These are phyloP conservation scores for Pseudozyma flocculosa DNA, from an alignment of 1,284 basidiomycete species.

Conservation along the genomic window DNA sequence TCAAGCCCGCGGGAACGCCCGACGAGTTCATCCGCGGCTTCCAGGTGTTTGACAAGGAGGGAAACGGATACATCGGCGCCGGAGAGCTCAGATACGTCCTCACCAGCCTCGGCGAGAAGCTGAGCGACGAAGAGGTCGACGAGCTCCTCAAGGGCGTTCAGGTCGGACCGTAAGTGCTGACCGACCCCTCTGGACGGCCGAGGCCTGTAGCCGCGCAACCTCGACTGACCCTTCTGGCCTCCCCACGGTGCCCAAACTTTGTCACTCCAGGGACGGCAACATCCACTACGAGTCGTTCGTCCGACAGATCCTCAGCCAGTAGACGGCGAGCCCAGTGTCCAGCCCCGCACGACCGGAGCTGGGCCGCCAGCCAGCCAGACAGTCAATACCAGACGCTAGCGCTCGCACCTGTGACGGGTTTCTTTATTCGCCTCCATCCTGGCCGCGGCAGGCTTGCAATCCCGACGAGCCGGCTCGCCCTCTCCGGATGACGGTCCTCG, in stretches of 20 bases:
- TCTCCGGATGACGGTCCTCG: too few species aligned
- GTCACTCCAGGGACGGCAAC: conserved; percentile 93
- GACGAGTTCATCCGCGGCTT: conserved; percentile 99
- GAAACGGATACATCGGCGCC: conserved; percentile 92
- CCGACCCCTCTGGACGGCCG: too few species aligned
- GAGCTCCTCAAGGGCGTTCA: conserved; percentile 93
- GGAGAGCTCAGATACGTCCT: conserved; percentile 90
- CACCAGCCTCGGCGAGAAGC: conserved; percentile 94
- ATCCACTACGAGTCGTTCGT: conserved; percentile 97
- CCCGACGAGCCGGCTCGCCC: too few species aligned
- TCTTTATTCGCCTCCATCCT: too few species aligned
- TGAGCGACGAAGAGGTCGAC: conserved; percentile 95
- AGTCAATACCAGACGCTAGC: too few species aligned
- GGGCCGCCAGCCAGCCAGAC: too few species aligned
- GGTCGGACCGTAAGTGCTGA: conserved; percentile 71
- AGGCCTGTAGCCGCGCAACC: background rate
- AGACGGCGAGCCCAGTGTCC: too few species aligned
- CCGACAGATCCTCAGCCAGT: conserved; percentile 72
- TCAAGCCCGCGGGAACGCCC: conserved; percentile 71
- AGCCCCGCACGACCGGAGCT: too few species aligned
- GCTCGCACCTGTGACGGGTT: too few species aligned
- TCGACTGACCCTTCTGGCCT: too few species aligned
- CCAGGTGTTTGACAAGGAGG: conserved; percentile 98
- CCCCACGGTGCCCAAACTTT: too few species aligned
- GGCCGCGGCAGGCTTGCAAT: too few species aligned